A percentile compares a stretch with the other conserved stretches of the same genome.
phyloP scores from a whole-genome alignment of 2,329 filamentous ascomycete species.

The Sporothrix phasma region DNA sequence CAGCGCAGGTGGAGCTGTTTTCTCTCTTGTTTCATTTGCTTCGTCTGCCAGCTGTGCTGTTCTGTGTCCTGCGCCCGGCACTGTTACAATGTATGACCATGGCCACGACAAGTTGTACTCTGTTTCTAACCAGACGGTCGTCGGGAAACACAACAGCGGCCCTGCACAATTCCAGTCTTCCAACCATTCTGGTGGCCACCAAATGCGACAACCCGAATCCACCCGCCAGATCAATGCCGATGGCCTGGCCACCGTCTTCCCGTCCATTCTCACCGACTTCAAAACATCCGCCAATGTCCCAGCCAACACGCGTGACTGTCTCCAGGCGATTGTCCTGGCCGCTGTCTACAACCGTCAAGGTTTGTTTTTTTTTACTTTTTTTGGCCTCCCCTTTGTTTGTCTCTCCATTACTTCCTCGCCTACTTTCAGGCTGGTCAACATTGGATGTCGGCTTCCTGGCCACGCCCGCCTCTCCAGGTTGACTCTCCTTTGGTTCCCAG shows the following conservation, averaged over 20 bases:
- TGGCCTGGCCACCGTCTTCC: constrained; percentile 52
- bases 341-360: constrained; percentile 59
- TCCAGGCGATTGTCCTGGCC: constrained; percentile 64
- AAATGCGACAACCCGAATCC: constrained; percentile 73
- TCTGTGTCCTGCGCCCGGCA: neutral
- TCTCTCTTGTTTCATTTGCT: neutral
- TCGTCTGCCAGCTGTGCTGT: neutral
- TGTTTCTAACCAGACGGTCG: constrained; percentile 6
- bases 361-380: constrained; percentile 34
- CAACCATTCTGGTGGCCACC: constrained; percentile 73
- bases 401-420: neutral
- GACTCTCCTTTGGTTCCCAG: neutral
- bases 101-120: neutral
- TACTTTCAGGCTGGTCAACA: neutral
- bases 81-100: neutral
- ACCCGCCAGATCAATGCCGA: constrained; percentile 62
- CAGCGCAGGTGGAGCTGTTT: neutral
- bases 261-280: constrained; percentile 61
- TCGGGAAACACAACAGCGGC: constrained; percentile 45
- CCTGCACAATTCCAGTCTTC: constrained; percentile 60
- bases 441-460: neutral
- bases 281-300: constrained; percentile 61
- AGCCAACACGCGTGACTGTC: constrained; percentile 63
- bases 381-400: neutral
- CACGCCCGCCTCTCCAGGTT: neutral